Conservation (phyloP, 2,329 filamentous ascomycete species). For the Sporothrix luriei region DNA sequence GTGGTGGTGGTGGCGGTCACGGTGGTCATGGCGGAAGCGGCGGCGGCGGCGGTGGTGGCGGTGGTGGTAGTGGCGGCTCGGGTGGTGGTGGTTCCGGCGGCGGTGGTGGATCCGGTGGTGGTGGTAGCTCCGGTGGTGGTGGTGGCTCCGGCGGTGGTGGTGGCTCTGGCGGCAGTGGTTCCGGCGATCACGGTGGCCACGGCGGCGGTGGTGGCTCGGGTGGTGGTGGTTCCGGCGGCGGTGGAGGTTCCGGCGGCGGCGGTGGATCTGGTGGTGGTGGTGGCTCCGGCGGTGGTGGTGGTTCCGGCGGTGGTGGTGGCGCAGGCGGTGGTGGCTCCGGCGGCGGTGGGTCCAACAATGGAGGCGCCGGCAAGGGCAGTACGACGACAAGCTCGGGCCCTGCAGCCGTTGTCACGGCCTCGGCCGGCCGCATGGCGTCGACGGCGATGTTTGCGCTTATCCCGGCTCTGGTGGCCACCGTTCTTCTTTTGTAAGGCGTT, state of each 20-base stretch:
- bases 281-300: not conserved
- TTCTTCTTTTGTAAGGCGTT: conserved; percentile 54
- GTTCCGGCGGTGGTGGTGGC: not conserved
- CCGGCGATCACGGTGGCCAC: no score
- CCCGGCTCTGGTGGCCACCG: conserved; percentile 55
- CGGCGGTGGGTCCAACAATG: not conserved
- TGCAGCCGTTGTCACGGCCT: conserved; percentile 48
- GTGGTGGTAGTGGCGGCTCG: not conserved
- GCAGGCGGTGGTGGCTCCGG: not conserved
- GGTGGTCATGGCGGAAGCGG: not conserved
- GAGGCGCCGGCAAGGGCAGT: not conserved
- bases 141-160: not conserved
- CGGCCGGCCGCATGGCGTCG: conserved; percentile 55
- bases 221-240: not conserved
- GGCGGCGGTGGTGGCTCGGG: not conserved
- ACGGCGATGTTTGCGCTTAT: conserved; percentile 56
- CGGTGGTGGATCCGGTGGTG: not conserved
- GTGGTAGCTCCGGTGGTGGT: not conserved
- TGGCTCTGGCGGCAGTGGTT: not conserved
- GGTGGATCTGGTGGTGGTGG: not conserved
- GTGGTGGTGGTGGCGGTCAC: not conserved
- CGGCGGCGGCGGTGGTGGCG: not conserved
- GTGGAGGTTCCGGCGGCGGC: not conserved
- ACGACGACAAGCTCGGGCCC: conserved; percentile 38
- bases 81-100: not conserved